Evolutionary conservation across 1,139 yeast species (phyloP), one percentile per base, ranked within the genome.

Genomic region (Tardiomyces blankii): DNA sequence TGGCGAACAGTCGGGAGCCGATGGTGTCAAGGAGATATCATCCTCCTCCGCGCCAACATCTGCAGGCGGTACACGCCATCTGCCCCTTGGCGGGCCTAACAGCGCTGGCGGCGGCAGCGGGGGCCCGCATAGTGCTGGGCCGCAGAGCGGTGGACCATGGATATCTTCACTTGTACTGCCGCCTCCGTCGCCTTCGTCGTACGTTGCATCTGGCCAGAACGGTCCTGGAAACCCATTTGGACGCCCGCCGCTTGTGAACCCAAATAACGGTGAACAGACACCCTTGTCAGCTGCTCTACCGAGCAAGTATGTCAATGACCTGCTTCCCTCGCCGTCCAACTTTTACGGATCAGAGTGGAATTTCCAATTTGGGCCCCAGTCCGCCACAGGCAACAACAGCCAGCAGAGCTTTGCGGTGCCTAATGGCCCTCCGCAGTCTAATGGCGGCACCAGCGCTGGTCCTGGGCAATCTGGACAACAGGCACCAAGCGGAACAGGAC

Each of bases 281-380:
- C 70, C 72, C 2, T 46, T 66, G 16, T 60, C 69, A 3, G 70
- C 71, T 4, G 63, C 67, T 4, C 53, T 67, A 19, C 71, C 73
- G 14, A 58, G 66, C 21, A 59, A 67, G 25, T 67, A 65, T 46
- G 60, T 68, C 42, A 61, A 59, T 42, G 73, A 68, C 41, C 54
- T 65, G 44, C 52, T 68, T n/a, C 69, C 69, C 3, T 66, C 71
- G 40, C 73, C 73, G 6, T 63, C 69, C 11, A 65, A 64, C 50
- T 64, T 62, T 43, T 67, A 66, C 47, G 60, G 66, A 5, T 46
- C 59, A 35, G 69, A 65, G 40, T 65, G 68, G 68, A 58, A 58
- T 30, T 52, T 48, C 14, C 51, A 42, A 18, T 42, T 50, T 43
- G 38, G 51, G 18, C 38, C 47, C 27, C 25, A 27, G 32, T 40